Evolutionary conservation across 768 basidiomycete genomes (phyloP).

Genomic region (Strobilomyces echinocephalus): DNA sequence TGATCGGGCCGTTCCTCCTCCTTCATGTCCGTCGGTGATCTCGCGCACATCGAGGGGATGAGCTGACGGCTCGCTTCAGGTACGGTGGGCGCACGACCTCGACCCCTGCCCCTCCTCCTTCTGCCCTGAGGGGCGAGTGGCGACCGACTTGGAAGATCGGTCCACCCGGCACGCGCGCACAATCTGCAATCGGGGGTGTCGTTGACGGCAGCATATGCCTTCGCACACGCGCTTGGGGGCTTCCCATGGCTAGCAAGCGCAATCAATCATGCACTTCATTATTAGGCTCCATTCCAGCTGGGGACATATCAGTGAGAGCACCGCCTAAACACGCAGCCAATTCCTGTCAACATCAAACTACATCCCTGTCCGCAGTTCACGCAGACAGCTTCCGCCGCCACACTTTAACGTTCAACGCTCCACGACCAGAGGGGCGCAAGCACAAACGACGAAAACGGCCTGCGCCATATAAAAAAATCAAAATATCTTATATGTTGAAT

Average conservation of each 20-base stretch:
- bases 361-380: background rate
- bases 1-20: background rate
- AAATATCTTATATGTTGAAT: background rate
- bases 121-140: background rate
- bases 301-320: no score
- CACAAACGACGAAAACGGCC: background rate
- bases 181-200: slow-evolving; percentile 3
- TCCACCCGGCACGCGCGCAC: background rate
- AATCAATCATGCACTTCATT: no score
- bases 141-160: background rate
- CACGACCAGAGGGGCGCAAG: background rate
- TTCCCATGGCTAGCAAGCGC: slow-evolving; percentile 1
- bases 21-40: background rate
- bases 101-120: background rate
- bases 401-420: background rate
- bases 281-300: background rate
- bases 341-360: slow-evolving; percentile 1
- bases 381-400: background rate
- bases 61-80: slow-evolving; percentile 9
- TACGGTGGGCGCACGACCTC: background rate
- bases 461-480: background rate
- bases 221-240: background rate
- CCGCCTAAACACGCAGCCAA: background rate
- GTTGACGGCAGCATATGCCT: slow-evolving; percentile 6
- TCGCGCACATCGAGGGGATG: background rate